A percentile compares a stretch with the other conserved stretches of the same genome.
Evolutionary conservation across 352 stramenopile species (phyloP).

Genomic region (Elongisporangium anandrum): DNA sequence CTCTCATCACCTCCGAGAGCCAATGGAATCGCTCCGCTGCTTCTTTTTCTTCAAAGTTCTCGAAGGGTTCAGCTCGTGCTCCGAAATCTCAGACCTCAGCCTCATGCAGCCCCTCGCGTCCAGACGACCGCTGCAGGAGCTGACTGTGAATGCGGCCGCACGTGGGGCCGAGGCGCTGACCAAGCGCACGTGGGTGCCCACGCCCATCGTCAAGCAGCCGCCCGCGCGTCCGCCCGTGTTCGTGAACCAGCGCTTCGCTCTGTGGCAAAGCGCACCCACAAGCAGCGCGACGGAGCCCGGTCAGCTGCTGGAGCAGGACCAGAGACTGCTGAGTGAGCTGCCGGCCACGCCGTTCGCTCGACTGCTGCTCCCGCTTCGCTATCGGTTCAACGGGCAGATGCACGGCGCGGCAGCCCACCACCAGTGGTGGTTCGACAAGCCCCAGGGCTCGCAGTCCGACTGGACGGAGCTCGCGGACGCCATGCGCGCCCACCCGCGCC

Average conservation of each 20-base stretch:
- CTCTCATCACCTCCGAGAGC: no score
- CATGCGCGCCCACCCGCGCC: no score
- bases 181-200: constrained; percentile 1
- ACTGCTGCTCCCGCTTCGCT: constrained; percentile 20
- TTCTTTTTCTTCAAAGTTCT: no score
- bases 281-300: background rate
- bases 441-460: constrained; percentile 3
- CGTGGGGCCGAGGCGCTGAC: no score
- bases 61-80: no score
- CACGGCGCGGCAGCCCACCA: constrained; percentile 6
- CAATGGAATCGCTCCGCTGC: no score
- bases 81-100: no score
- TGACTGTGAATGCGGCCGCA: no score
- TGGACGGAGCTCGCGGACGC: constrained; percentile 10
- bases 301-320: constrained; percentile 19
- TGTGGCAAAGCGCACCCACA: constrained; percentile 27
- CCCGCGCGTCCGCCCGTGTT: constrained; percentile 6
- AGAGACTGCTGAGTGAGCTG: constrained; percentile 12
- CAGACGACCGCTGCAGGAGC: no score
- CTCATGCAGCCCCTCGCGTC: no score
- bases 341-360: constrained; percentile 14
- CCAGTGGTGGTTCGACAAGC: constrained; percentile 15
- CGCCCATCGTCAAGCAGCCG: background rate
- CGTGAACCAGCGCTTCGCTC: constrained; percentile 22
- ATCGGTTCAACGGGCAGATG: constrained; percentile 11